Percentiles rank a stretch among this genome's conserved stretches.
Evolutionary conservation across 2,329 filamentous ascomycete genomes (phyloP).

Genomic region (Sclerotinia subarctica): DNA sequence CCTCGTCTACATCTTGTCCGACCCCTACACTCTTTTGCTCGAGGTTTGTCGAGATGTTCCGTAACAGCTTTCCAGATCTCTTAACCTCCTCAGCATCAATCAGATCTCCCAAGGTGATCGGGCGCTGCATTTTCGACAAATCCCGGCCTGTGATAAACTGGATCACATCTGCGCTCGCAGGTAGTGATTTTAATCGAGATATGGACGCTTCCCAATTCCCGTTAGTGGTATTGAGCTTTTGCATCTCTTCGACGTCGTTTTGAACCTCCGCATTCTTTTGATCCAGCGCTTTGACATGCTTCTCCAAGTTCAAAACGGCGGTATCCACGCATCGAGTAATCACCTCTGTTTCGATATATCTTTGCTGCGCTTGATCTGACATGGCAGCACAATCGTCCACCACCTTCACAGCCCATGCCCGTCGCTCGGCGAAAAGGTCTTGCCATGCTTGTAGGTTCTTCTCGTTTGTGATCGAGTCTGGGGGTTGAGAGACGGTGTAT

Average conservation of each 20-base stretch:
- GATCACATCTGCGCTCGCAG: constrained; percentile 64
- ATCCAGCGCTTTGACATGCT: constrained; percentile 68
- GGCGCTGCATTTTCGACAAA: constrained; percentile 43
- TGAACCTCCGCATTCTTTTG: constrained; percentile 68
- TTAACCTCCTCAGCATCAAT: constrained; percentile 71
- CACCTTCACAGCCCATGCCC: constrained; percentile 72
- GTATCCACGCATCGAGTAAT: constrained; percentile 79
- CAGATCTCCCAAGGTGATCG: constrained; percentile 68
- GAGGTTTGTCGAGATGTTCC: constrained; percentile 57
- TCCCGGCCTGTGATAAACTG: constrained; percentile 58
- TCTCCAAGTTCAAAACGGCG: constrained; percentile 79
- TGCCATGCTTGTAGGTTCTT: constrained; percentile 86
- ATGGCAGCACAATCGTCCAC: constrained; percentile 67
- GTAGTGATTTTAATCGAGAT: constrained; percentile 59
- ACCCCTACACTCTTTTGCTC: constrained; percentile 57
- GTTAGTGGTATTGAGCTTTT: constrained; percentile 66
- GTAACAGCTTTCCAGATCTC: constrained; percentile 66
- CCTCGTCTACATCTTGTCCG: constrained; percentile 56
- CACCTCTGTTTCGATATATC: constrained; percentile 69
- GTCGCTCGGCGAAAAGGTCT: constrained; percentile 75
- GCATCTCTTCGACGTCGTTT: constrained; percentile 65
- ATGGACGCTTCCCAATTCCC: constrained; percentile 67
- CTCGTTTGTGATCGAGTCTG: constrained; percentile 78
- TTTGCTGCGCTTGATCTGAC: constrained; percentile 58
- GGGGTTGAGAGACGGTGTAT: constrained; percentile 62